Evolutionary conservation across 2,329 filamentous ascomycete genomes (phyloP).

Genomic region (Neonectria punicea): DNA sequence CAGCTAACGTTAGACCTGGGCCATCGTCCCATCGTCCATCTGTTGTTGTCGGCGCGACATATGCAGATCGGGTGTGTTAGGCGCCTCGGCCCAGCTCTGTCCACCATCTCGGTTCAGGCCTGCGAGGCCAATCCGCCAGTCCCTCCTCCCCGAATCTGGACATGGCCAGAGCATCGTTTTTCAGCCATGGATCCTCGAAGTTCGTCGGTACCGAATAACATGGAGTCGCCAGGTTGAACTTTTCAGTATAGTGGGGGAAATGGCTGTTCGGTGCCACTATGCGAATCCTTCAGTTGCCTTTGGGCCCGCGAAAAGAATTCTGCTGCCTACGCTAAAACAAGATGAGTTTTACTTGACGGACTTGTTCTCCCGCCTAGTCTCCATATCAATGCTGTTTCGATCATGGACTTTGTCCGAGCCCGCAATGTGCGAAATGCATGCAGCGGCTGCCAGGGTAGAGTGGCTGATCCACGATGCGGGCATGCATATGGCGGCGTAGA

Average conservation of each 20-base stretch:
- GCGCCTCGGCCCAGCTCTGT: background rate
- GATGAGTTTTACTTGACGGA: constrained; percentile 13
- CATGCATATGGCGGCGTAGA: constrained; percentile 31
- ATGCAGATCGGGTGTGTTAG: constrained; percentile 17
- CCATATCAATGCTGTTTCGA: constrained; percentile 9
- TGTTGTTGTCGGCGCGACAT: constrained; percentile 5
- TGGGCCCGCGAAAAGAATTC: constrained; percentile 12
- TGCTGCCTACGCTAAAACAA: constrained; percentile 25
- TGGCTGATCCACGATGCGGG: constrained; percentile 29
- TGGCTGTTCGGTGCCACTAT: constrained; percentile 10
- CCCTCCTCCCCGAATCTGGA: background rate
- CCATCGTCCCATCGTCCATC: constrained; percentile 3
- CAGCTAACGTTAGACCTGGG: background rate
- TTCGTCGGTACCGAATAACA: background rate
- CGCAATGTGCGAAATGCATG: constrained; percentile 35
- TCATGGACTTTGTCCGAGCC: constrained; percentile 31
- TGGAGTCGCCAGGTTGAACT: background rate
- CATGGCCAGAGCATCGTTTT: constrained; percentile 3
- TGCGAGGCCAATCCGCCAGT: background rate
- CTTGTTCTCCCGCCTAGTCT: constrained; percentile 22
- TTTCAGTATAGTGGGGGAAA: constrained; percentile 11
- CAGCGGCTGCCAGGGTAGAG: constrained; percentile 25
- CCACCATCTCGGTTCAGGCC: background rate
- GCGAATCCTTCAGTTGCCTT: constrained; percentile 28
- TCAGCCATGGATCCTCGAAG: constrained; percentile 15